Conservation (phyloP, 441 rosid genomes). For the Eutrema salsugineum region DNA sequence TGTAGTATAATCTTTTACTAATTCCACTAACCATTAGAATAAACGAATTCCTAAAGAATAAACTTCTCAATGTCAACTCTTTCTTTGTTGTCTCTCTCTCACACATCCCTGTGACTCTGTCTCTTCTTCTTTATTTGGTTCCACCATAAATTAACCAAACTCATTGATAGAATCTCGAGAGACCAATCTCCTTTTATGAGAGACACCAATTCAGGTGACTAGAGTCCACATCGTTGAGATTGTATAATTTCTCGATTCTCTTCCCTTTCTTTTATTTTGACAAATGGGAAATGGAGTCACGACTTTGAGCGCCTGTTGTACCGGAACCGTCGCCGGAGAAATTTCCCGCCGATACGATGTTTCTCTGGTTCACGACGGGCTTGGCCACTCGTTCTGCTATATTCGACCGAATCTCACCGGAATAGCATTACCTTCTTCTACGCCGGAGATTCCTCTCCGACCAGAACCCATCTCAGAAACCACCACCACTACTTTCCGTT, state of each 20-base stretch:
- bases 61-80: slow-evolving; percentile 28
- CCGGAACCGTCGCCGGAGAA: slow-evolving; percentile 35
- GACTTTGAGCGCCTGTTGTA: slow-evolving; percentile 37
- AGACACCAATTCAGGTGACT: not conserved
- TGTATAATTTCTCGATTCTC: not conserved
- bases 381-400: slow-evolving; percentile 62
- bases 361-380: slow-evolving; percentile 31
- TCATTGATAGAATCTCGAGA: not conserved
- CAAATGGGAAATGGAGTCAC: slow-evolving; percentile 44
- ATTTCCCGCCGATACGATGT: slow-evolving; percentile 41
- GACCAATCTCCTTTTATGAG: not conserved
- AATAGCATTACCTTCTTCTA: slow-evolving; percentile 4
- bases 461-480: not conserved
- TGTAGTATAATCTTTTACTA: slow-evolving; percentile 7
- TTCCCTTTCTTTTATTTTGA: not conserved
- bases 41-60: slow-evolving; percentile 11
- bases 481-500: slow-evolving; percentile 39
- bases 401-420: slow-evolving; percentile 39
- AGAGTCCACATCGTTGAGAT: not conserved
- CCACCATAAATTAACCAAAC: not conserved
- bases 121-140: slow-evolving; percentile 1
- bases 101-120: not conserved
- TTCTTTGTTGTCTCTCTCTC: slow-evolving; percentile 21
- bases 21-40: slow-evolving; percentile 28
- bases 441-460: slow-evolving; percentile 35